phyloP scores from a whole-genome alignment of 352 stramenopile species.

The Phytophthora cactorum region DNA sequence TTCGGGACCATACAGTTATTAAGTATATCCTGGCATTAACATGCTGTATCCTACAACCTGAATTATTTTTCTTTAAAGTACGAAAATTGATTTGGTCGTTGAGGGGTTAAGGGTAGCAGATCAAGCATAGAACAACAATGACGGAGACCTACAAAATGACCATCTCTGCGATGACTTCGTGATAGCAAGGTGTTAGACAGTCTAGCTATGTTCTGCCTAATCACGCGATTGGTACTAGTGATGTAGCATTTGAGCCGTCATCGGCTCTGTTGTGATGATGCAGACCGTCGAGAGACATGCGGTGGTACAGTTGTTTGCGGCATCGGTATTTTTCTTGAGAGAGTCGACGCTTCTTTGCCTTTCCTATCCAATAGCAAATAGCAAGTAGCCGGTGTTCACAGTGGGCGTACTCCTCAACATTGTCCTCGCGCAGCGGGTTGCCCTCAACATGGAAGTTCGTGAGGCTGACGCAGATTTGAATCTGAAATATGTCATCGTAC shows the following conservation, averaged over 20 bases:
- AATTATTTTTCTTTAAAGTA: background rate
- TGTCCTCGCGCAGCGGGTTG: background rate
- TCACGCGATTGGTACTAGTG: background rate
- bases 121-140: background rate
- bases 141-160: background rate
- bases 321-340: background rate
- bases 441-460: conserved; percentile 8
- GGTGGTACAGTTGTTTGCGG: background rate
- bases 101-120: background rate
- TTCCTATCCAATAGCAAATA: background rate
- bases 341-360: background rate
- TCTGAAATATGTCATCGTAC: background rate
- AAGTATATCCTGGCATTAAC: background rate
- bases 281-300: background rate
- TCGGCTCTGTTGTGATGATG: background rate
- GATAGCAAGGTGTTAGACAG: background rate
- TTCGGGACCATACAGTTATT: background rate
- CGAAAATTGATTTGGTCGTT: background rate
- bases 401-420: background rate
- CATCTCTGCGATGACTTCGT: background rate
- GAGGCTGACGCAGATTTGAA: conserved; percentile 2
- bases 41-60: conserved; percentile 1
- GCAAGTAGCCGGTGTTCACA: background rate
- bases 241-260: background rate
- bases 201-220: background rate